These are phyloP conservation scores for Musa itinerans DNA, from an alignment of 176 grass and related monocot genomes.

Conservation along the genomic window DNA sequence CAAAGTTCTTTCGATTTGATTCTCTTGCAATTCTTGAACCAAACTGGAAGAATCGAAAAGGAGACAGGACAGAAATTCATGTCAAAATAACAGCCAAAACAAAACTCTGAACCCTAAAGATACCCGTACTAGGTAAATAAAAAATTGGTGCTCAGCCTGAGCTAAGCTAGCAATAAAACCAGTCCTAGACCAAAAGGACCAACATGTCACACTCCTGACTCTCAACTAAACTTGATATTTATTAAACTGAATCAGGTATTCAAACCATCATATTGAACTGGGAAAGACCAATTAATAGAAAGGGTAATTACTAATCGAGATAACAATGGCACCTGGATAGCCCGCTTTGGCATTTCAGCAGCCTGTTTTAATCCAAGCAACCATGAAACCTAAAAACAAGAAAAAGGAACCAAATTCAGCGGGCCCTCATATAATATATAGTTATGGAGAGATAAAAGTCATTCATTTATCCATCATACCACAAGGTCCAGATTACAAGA, in stretches of 20 bases:
- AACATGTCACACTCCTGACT: too few species aligned
- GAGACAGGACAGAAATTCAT: background rate
- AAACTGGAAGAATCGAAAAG: slow-evolving; percentile 34
- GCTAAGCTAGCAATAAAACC: too few species aligned
- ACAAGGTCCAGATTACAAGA: background rate
- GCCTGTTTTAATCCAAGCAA: slow-evolving; percentile 68
- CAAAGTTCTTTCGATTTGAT: slow-evolving; percentile 77
- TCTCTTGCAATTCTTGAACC: slow-evolving; percentile 89
- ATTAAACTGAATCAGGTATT: background rate
- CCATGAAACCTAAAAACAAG: slow-evolving; percentile 51
- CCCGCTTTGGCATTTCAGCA: slow-evolving; percentile 71
- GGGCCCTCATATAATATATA: background rate
- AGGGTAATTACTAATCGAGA: background rate
- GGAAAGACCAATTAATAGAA: background rate
- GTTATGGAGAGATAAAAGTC: background rate
- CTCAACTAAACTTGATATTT: too few species aligned
- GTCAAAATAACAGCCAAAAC: background rate
- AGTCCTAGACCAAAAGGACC: too few species aligned
- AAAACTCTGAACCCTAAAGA: too few species aligned
- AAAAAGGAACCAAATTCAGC: slow-evolving; percentile 13
- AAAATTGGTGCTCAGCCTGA: too few species aligned
- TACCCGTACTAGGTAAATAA: too few species aligned
- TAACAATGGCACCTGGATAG: slow-evolving; percentile 68
- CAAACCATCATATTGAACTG: background rate
- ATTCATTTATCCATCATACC: background rate